Evolutionary conservation across 202 grass and related monocot species (phyloP).

Genomic region (Zizania palustris): DNA sequence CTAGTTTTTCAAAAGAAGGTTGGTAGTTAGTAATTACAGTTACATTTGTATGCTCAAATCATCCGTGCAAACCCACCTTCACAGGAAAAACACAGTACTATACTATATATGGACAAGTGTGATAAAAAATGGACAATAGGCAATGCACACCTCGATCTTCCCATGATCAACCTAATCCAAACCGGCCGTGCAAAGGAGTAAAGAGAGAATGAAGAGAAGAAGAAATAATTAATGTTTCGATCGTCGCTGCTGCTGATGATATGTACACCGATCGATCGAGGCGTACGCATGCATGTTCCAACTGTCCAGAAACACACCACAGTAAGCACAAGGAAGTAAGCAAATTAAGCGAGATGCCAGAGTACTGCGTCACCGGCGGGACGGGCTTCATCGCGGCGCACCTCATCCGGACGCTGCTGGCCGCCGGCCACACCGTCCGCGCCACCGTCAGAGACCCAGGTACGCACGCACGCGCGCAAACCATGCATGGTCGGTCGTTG

Average conservation of each 20-base stretch:
- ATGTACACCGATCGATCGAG: neutral
- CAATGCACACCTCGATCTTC: slow-evolving; percentile 7
- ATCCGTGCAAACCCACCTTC: neutral
- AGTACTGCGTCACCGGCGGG: slow-evolving; percentile 77
- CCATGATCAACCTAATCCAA: slow-evolving; percentile 44
- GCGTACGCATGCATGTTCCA: too few relatives aligned
- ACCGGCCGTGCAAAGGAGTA: neutral
- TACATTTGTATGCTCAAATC: neutral
- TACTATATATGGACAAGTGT: too few relatives aligned
- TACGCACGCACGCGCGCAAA: neutral
- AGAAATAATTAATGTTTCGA: neutral
- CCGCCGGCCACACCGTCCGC: slow-evolving; percentile 62
- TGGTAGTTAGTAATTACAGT: neutral
- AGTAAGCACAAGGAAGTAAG: neutral
- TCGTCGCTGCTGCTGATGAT: neutral
- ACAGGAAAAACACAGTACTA: too few relatives aligned
- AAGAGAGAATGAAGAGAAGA: neutral
- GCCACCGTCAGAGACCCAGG: slow-evolving; percentile 71
- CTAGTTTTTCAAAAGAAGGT: neutral
- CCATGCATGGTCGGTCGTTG: neutral
- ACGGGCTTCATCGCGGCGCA: slow-evolving; percentile 73
- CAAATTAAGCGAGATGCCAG: slow-evolving; percentile 49
- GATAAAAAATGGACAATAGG: neutral
- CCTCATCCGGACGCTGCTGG: slow-evolving; percentile 59
- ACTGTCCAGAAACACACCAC: neutral